Conservation (phyloP, 306 rosid species). For the Senna siamea region DNA sequence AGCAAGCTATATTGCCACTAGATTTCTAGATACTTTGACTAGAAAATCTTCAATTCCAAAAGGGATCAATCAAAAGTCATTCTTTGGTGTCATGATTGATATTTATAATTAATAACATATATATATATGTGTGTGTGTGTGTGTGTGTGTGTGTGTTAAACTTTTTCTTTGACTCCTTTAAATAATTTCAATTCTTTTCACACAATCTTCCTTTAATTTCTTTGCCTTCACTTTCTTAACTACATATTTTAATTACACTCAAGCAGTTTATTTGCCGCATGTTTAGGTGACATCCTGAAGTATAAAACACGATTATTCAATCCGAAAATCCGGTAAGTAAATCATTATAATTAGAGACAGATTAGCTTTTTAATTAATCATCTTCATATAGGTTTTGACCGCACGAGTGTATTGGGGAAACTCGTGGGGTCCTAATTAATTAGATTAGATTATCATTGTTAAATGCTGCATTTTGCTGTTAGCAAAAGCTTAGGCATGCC, state of each 20-base stretch:
- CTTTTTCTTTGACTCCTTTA: conserved; percentile 51
- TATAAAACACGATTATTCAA: conserved; percentile 53
- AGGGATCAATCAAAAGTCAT: conserved; percentile 23
- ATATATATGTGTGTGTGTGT: too few relatives aligned
- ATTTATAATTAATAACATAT: conserved; percentile 8
- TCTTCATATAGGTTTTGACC: conserved; percentile 62
- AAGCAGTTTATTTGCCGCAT: conserved; percentile 72
- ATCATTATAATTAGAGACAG: conserved; percentile 34
- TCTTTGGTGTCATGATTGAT: conserved; percentile 52
- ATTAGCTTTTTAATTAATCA: conserved; percentile 13
- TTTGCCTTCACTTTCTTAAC: conserved; percentile 35
- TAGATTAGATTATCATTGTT: conserved; percentile 28
- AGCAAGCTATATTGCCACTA: conserved; percentile 8
- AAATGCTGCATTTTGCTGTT: conserved; percentile 33
- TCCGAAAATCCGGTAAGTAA: conserved; percentile 48
- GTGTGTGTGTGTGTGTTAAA: conserved; percentile 37
- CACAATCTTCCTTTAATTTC: neutral
- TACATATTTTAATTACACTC: conserved; percentile 29
- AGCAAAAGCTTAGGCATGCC: conserved; percentile 41
- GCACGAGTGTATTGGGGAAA: conserved; percentile 53
- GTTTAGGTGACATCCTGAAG: conserved; percentile 65
- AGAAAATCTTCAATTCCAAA: conserved; percentile 32
- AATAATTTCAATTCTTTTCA: conserved; percentile 21
- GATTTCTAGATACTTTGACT: conserved; percentile 52
- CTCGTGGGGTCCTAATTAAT: conserved; percentile 42